Evolutionary conservation across 1,284 basidiomycete species (phyloP).

Genomic region (Trichosporon sp.): DNA sequence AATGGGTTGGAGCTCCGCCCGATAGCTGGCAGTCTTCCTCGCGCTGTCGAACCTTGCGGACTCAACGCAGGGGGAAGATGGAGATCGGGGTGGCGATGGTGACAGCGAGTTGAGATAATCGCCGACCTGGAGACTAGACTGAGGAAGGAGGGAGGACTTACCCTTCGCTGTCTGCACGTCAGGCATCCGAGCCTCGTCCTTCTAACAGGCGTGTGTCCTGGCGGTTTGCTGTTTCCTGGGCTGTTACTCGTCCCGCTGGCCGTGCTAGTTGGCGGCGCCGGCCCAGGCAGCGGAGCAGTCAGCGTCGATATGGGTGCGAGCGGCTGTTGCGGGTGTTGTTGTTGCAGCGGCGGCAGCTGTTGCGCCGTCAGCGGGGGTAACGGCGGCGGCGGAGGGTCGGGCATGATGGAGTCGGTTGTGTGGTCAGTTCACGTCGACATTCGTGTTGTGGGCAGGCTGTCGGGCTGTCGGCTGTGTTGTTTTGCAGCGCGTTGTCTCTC

Average conservation of each 20-base stretch:
- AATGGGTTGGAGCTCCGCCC: too few relatives aligned
- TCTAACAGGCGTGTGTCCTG: neutral
- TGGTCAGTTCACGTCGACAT: neutral
- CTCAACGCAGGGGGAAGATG: too few relatives aligned
- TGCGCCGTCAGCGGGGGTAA: neutral
- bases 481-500: neutral
- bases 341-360: too few relatives aligned
- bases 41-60: too few relatives aligned
- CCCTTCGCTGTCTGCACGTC: slow-evolving; percentile 11
- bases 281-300: neutral
- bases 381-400: neutral
- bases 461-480: too few relatives aligned
- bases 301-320: neutral
- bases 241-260: neutral
- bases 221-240: neutral
- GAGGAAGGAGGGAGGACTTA: neutral
- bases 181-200: slow-evolving; percentile 17
- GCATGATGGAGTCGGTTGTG: neutral
- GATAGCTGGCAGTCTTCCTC: too few relatives aligned
- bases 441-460: neutral
- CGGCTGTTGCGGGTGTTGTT: neutral
- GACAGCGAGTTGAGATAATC: too few relatives aligned
- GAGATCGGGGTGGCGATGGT: neutral
- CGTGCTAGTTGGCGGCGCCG: neutral
- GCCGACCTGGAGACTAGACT: too few relatives aligned